phyloP scores from a whole-genome alignment of 2,329 filamentous ascomycete genomes.

The Hypoxylon sp. region DNA sequence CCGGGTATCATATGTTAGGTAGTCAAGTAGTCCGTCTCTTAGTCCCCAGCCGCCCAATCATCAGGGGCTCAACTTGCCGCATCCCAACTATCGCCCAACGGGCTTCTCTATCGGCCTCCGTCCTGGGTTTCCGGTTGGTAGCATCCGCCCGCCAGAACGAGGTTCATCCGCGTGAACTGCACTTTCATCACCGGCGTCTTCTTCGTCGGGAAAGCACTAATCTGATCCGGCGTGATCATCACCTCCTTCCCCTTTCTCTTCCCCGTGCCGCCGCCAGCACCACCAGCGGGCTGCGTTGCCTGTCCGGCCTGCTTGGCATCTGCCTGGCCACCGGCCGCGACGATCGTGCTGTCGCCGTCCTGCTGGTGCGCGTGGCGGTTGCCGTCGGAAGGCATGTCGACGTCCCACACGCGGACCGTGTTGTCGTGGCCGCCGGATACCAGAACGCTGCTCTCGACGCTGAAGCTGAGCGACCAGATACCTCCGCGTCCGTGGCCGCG shows the following conservation, averaged over 20 bases:
- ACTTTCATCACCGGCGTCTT: conserved; percentile 95
- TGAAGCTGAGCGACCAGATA: conserved; percentile 94
- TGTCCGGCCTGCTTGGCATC: conserved; percentile 55
- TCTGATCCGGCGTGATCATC: conserved; percentile 90
- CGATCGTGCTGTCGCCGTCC: conserved; percentile 56
- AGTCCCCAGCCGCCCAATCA: background rate
- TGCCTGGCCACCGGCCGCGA: conserved; percentile 54
- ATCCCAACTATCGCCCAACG: background rate
- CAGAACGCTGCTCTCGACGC: conserved; percentile 89
- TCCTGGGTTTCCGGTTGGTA: conserved; percentile 64
- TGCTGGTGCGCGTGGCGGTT: conserved; percentile 54
- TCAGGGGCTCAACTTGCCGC: background rate
- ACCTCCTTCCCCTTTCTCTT: conserved; percentile 92
- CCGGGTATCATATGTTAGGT: background rate
- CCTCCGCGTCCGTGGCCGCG: conserved; percentile 93
- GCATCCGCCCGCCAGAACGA: conserved; percentile 86
- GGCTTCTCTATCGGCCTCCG: conserved; percentile 39
- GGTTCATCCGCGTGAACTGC: conserved; percentile 93
- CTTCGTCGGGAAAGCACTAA: conserved; percentile 94
- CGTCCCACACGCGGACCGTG: conserved; percentile 94
- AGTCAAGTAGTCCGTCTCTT: background rate
- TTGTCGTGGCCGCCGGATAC: conserved; percentile 92
- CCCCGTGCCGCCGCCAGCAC: conserved; percentile 48
- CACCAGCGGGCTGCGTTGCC: conserved; percentile 49
- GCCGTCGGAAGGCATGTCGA: conserved; percentile 76